Conservation (phyloP, 306 rosid species). For the Albizia julibrissin region DNA sequence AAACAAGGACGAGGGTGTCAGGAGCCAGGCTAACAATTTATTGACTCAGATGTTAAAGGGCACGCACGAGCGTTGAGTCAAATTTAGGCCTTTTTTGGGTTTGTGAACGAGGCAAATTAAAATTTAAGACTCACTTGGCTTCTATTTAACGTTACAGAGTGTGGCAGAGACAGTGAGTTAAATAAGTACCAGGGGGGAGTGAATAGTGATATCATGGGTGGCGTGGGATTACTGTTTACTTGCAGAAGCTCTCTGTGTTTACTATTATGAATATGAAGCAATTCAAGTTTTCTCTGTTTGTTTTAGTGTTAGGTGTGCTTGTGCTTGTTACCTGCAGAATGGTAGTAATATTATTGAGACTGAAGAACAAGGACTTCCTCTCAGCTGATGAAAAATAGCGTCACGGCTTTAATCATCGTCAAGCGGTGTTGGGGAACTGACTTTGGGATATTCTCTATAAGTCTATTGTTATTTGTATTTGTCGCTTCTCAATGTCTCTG, state of each 20-base stretch:
- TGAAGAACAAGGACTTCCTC: not conserved
- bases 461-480: not conserved
- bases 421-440: not conserved
- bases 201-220: slow-evolving; percentile 36
- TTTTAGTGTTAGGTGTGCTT: not conserved
- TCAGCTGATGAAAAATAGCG: not conserved
- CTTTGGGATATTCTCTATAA: slow-evolving; percentile 5
- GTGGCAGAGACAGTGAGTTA: slow-evolving; percentile 4
- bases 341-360: not conserved
- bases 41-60: not conserved
- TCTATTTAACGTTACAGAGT: not conserved
- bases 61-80: slow-evolving; percentile 14
- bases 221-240: slow-evolving; percentile 25
- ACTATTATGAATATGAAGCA: not conserved
- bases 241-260: not conserved
- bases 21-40: slow-evolving; percentile 16
- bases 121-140: not conserved
- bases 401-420: not conserved
- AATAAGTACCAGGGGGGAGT: not conserved
- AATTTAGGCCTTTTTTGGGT: not conserved
- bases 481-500: not conserved
- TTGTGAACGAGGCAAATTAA: slow-evolving; percentile 18
- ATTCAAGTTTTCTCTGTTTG: not conserved
- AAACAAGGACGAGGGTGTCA: slow-evolving; percentile 42
- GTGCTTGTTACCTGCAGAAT: not conserved